phyloP scores from a whole-genome alignment of 2,329 filamentous ascomycete genomes.

The Hypoxylon sp. region DNA sequence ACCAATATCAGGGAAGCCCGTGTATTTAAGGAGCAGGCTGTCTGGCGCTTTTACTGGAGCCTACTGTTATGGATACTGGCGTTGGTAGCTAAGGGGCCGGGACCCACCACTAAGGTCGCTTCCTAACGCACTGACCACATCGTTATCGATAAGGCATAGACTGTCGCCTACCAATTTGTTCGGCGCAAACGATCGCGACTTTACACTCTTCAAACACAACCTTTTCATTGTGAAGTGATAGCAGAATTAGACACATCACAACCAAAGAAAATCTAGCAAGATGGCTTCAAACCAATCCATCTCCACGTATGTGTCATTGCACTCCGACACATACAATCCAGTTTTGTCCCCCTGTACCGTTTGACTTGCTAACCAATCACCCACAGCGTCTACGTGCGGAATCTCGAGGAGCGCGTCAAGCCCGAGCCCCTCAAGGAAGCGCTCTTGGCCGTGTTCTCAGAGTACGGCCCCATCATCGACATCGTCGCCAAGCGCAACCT shows the following conservation, averaged over 20 bases:
- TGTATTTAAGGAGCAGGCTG: no score
- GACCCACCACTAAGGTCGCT: neutral
- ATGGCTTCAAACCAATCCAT: slow-evolving; percentile 64
- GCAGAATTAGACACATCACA: slow-evolving; percentile 1
- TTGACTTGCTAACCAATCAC: slow-evolving; percentile 42
- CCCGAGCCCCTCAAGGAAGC: slow-evolving; percentile 81
- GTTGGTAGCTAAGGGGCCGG: neutral
- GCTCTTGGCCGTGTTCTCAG: slow-evolving; percentile 83
- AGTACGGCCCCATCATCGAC: slow-evolving; percentile 89
- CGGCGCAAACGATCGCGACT: slow-evolving; percentile 3
- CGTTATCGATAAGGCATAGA: slow-evolving; percentile 24
- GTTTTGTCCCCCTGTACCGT: slow-evolving; percentile 35
- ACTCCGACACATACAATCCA: slow-evolving; percentile 71
- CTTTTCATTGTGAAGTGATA: slow-evolving; percentile 9
- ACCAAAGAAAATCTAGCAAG: slow-evolving; percentile 29
- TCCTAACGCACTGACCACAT: neutral
- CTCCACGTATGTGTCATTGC: slow-evolving; percentile 82
- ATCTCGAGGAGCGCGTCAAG: slow-evolving; percentile 94
- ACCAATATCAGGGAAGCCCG: neutral
- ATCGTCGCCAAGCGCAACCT: slow-evolving; percentile 91
- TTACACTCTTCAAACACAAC: slow-evolving; percentile 12
- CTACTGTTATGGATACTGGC: neutral
- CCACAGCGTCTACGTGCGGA: slow-evolving; percentile 78
- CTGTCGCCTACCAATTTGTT: neutral
- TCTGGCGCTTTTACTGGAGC: no score